Evolutionary conservation across 2,329 filamentous ascomycete species (phyloP).

Genomic region (Ophiostoma perfectum): DNA sequence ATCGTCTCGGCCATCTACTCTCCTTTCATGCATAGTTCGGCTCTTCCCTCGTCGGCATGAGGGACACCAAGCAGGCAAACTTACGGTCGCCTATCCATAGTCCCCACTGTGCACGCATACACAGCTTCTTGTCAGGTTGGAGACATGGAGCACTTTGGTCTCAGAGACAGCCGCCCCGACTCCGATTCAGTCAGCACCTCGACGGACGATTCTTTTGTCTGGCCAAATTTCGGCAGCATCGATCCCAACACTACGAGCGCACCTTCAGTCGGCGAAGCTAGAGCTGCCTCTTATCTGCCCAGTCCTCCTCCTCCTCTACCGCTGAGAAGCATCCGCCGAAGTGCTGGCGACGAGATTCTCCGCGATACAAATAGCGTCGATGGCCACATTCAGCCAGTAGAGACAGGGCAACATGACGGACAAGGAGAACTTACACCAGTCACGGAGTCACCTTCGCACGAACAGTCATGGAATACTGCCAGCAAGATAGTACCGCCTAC

Average conservation of each 20-base stretch:
- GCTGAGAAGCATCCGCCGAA: neutral
- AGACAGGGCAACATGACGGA: neutral
- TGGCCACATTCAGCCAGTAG: neutral
- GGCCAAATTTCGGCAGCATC: neutral
- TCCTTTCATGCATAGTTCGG: no score
- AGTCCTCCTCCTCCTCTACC: conserved; percentile 3
- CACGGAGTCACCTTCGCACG: neutral
- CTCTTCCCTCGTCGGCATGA: neutral
- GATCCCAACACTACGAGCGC: neutral
- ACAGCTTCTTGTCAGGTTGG: neutral
- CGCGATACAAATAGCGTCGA: no score
- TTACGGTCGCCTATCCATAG: neutral
- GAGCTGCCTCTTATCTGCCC: neutral
- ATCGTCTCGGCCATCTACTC: neutral
- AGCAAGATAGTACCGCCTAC: neutral
- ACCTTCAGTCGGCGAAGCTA: neutral
- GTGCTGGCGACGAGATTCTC: neutral
- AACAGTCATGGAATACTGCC: neutral
- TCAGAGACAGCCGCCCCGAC: neutral
- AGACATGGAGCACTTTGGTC: neutral
- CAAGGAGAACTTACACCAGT: neutral
- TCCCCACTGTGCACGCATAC: neutral
- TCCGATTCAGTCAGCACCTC: neutral
- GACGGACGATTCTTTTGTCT: neutral
- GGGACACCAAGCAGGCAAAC: neutral